Evolutionary conservation across 768 basidiomycete species (phyloP), one percentile per base, ranked within the genome.

Genomic region (Termitomyces sp.): DNA sequence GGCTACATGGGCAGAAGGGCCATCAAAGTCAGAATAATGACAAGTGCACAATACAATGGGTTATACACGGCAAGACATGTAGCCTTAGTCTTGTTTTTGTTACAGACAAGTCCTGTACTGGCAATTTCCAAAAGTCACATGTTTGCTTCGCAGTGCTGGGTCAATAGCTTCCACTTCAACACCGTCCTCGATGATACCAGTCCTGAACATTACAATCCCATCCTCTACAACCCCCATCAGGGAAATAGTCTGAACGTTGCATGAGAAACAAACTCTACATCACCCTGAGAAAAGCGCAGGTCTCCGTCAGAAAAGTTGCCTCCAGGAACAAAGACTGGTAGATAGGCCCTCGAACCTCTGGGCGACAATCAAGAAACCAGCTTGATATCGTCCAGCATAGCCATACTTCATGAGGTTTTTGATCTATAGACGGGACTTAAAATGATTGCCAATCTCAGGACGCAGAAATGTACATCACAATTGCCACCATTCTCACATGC

Each of bases 401-500:
- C 2, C 54, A 10, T 62, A 82, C 81, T 73, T 78, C 17, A 85
- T 87, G 44, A 89, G 66, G 64, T 87, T 87, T 71, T 89, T 89
- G 70, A 90, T 90, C 86, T 7, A n/a, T n/a, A 48, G 6, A 9
- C 29, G 14, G 16, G 35, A 14, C 14, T 37, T 37, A 37, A 14
- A 16, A 37, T 4, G 1, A 16, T 37, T 16, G 1, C n/a, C 11
- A 43, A 27, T 7, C 29, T 7, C 7, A 32, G 19, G 40, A 41
- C 6, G 25, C 37, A 7, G 44, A 21, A 47, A 21, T 77, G 57
- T 62, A 81, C 86, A 71, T 89, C 86, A 63, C 86, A 87, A 58
- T 89, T 87, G 23, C 89, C 89, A 19, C 89, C 89, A 67, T 90
- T 87, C 66, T 91, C 88, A n/a, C 89, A 68, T 11, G 85, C 86